Conservation (phyloP, 2,329 filamentous ascomycete species). For the Colletotrichum sp. region DNA sequence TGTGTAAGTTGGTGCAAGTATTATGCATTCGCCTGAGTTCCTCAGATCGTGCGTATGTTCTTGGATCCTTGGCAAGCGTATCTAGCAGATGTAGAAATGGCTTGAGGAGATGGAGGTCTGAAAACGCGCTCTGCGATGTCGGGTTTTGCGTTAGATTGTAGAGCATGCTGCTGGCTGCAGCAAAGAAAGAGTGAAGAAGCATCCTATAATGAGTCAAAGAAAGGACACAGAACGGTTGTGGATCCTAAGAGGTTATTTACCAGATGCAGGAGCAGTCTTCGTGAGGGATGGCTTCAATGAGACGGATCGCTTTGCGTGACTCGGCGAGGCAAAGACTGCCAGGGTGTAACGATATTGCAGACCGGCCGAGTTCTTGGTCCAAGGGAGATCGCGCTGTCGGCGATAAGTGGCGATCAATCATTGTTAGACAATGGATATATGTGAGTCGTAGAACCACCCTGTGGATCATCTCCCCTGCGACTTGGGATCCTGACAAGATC, state of each 20-base stretch:
- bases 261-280: not conserved
- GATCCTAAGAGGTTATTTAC: not conserved
- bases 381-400: not conserved
- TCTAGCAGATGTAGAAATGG: not conserved
- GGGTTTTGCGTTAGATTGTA: not conserved
- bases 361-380: not conserved
- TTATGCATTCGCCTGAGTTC: not conserved
- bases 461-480: not conserved
- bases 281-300: not conserved
- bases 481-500: not conserved
- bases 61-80: not conserved
- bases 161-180: not conserved
- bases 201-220: not conserved
- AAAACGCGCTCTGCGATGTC: not conserved
- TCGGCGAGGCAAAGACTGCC: not conserved
- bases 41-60: not conserved
- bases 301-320: not conserved
- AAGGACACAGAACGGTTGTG: not conserved
- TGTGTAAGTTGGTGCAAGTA: not conserved
- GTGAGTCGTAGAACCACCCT: not conserved
- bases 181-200: not conserved
- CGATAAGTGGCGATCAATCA: not conserved
- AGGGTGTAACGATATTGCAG: not conserved
- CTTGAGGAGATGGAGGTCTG: not conserved
- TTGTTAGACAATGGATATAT: not conserved